phyloP scores from a whole-genome alignment of 805 yeast species.

The Candida koratica region DNA sequence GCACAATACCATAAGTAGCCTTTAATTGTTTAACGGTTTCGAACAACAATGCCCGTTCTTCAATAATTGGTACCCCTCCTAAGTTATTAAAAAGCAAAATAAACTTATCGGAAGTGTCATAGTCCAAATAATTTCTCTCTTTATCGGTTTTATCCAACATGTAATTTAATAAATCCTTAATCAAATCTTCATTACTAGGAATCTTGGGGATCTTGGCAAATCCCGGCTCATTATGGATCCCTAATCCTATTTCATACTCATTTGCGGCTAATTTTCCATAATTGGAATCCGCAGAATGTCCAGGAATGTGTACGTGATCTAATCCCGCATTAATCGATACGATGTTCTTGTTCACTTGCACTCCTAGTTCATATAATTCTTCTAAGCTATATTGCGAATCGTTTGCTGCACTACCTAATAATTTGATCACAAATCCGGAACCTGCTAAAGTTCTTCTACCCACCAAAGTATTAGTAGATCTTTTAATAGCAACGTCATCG shows the following conservation, averaged over 20 bases:
- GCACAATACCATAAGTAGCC: conserved; percentile 22
- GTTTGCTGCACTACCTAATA: conserved; percentile 30
- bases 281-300: conserved; percentile 22
- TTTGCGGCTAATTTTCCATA: conserved; percentile 23
- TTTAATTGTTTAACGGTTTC: conserved; percentile 22
- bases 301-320: conserved; percentile 37
- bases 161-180: conserved; percentile 21
- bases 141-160: conserved; percentile 23
- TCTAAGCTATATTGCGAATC: conserved; percentile 21
- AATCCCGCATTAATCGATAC: conserved; percentile 36
- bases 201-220: conserved; percentile 25
- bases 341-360: conserved; percentile 21
- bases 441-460: conserved; percentile 38
- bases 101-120: conserved; percentile 25
- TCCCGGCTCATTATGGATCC: conserved; percentile 41
- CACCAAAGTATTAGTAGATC: conserved; percentile 26
- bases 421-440: conserved; percentile 25
- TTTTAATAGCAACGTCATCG: conserved; percentile 36
- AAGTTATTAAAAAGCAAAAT: conserved; percentile 31
- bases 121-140: conserved; percentile 29
- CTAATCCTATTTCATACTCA: conserved; percentile 34
- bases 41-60: conserved; percentile 25
- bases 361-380: conserved; percentile 26
- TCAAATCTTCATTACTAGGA: conserved; percentile 30
- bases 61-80: conserved; percentile 36